Base-by-base conservation (phyloP, 106 monocot species). In the Allium sativum region DNA sequence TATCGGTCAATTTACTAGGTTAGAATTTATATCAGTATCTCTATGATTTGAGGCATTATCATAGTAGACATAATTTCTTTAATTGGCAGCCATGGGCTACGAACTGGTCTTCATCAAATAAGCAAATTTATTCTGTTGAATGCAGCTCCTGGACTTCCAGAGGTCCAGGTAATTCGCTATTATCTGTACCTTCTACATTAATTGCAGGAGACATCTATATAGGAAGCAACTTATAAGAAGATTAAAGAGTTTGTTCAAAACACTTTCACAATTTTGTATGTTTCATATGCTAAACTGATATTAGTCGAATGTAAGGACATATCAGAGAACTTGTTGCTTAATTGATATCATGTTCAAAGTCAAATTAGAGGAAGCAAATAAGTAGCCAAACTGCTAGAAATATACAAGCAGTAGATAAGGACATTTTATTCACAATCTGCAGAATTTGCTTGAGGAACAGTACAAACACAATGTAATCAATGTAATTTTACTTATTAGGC, bases 1-100 rank as follows among this genome's bases (percentile, higher is more conserved):
- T 56, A 52, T 86, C 76, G 86, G 81, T 18, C 86, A 86, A 53
- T 86, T 86, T 70, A 75, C 78, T 48, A 78, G 86, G 86, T 61
- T 81, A 45, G n/a, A 7, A 45, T 66, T 71, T 42, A 20, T 67
- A 9, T 48, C 2, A 17, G 5, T 11, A 18, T 11, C 40, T 12
- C 9, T 18, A 40, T 19, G 48, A 61, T 47, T 62, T 60, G 0
- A 17, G 20, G 45, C 12, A 46, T 4, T 7, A 46, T 14, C 43
- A 6, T 44, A 4, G 41, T 15, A 17, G 44, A 19, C 42, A 56
- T 66, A 31, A 48, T 44, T 62, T 6, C 54, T 56, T 61, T 17
- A 46, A 13, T 59, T 62, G 31, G 10, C 73, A 86, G 86, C 48
- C 86, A 86, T 73, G 86, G 86, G 58, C 70, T 86, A 64, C 64